phyloP scores from a whole-genome alignment of 495 filamentous ascomycete species.

The Tirmania nivea region DNA sequence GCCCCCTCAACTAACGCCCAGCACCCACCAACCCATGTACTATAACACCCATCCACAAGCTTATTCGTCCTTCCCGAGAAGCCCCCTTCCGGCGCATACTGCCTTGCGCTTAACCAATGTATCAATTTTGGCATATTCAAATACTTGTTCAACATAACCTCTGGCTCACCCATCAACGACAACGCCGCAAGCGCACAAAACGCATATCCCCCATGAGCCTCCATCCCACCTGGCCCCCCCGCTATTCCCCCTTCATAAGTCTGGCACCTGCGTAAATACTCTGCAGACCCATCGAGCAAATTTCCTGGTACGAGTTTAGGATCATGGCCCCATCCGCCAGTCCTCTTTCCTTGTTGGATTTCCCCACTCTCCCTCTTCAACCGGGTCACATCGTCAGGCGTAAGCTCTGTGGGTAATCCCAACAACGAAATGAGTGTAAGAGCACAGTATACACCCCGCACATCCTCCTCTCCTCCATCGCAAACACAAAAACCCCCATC shows the following conservation, averaged over 20 bases:
- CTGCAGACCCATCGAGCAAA: constrained; percentile 45
- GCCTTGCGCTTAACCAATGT: constrained; percentile 70
- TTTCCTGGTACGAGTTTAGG: constrained; percentile 16
- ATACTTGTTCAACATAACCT: constrained; percentile 44
- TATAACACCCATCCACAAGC: constrained; percentile 92
- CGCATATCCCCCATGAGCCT: constrained; percentile 92
- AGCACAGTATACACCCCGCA: constrained; percentile 83
- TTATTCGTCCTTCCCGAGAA: constrained; percentile 92
- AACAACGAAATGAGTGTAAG: constrained; percentile 63
- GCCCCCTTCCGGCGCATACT: constrained; percentile 81
- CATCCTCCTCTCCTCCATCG: constrained; percentile 70
- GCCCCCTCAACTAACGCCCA: constrained; percentile 80
- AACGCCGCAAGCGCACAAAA: constrained; percentile 84
- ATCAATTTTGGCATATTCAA: constrained; percentile 58
- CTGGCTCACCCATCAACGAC: constrained; percentile 57
- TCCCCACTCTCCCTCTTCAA: constrained; percentile 16
- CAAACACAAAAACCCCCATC: constrained; percentile 69
- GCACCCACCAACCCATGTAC: constrained; percentile 88
- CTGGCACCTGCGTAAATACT: constrained; percentile 73
- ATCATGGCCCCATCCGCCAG: constrained; percentile 11
- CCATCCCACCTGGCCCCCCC: constrained; percentile 45
- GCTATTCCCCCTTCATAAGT: constrained; percentile 87
- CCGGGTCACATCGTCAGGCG: constrained; percentile 25
- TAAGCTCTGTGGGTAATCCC: constrained; percentile 56
- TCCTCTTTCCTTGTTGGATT: not conserved